Evolutionary conservation across 2,329 filamentous ascomycete species (phyloP).

Genomic region (Niveomyces coronatus): DNA sequence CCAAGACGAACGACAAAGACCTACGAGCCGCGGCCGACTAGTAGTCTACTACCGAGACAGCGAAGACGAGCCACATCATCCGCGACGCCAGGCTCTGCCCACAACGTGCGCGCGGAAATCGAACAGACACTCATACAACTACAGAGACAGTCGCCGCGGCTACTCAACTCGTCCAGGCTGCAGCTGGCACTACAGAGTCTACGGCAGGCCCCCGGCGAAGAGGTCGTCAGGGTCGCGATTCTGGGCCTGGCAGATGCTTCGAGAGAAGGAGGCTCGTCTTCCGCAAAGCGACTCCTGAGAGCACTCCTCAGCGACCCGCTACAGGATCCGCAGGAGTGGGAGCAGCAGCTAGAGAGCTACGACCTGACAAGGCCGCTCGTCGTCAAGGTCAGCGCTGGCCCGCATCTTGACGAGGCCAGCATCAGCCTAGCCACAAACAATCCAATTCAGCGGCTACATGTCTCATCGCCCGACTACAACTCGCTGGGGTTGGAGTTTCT

Average conservation of each 20-base stretch:
- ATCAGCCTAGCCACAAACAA: conserved; percentile 20
- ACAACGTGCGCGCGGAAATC: conserved; percentile 40
- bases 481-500: conserved; percentile 55
- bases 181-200: conserved; percentile 61
- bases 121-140: conserved; percentile 49
- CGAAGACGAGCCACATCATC: conserved; percentile 18
- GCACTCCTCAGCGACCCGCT: conserved; percentile 63
- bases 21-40: not conserved
- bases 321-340: conserved; percentile 53
- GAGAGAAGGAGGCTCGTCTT: conserved; percentile 26
- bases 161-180: conserved; percentile 58
- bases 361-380: conserved; percentile 48
- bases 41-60: conserved; percentile 10
- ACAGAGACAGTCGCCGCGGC: conserved; percentile 47
- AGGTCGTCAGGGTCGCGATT: conserved; percentile 49
- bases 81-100: conserved; percentile 10
- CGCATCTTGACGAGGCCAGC: conserved; percentile 19
- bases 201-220: conserved; percentile 43
- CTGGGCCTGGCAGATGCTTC: conserved; percentile 36
- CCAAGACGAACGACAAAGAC: conserved; percentile 1
- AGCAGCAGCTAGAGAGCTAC: conserved; percentile 46
- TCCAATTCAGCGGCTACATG: conserved; percentile 46
- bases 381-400: conserved; percentile 38
- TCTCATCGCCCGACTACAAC: conserved; percentile 53
- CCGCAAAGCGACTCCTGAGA: conserved; percentile 55